A percentile compares a stretch with the other conserved stretches of the same genome.
Conservation (phyloP, 1,284 basidiomycete genomes). For the Filobasidium uniguttulatum region DNA sequence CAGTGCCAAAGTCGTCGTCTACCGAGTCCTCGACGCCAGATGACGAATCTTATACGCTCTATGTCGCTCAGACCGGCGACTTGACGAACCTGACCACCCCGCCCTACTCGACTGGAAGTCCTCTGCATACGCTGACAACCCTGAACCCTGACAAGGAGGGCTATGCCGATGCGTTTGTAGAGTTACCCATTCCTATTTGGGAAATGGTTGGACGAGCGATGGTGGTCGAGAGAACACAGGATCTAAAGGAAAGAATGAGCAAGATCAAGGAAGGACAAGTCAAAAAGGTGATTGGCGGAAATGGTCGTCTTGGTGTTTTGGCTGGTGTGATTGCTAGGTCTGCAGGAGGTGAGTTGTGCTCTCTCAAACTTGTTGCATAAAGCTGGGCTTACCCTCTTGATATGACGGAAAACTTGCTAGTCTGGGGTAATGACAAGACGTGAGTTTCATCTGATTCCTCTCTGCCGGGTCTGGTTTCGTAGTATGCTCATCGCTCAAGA, state of each 20-base stretch:
- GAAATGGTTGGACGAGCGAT: slow-evolving; percentile 37
- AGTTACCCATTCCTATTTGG: slow-evolving; percentile 36
- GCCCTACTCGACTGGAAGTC: slow-evolving; percentile 30
- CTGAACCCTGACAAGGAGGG: slow-evolving; percentile 33
- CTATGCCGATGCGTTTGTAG: slow-evolving; percentile 37
- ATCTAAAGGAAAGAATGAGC: not conserved
- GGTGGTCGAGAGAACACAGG: slow-evolving; percentile 25
- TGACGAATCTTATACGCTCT: slow-evolving; percentile 25
- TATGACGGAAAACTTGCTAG: not conserved
- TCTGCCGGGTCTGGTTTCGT: not conserved
- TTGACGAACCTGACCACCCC: slow-evolving; percentile 24
- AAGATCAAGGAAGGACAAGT: slow-evolving; percentile 9
- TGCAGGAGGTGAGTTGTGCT: slow-evolving; percentile 23
- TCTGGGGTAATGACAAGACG: slow-evolving; percentile 3
- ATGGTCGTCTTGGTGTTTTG: slow-evolving; percentile 26
- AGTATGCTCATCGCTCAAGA: too few relatives aligned
- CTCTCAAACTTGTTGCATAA: not conserved
- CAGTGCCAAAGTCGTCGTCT: slow-evolving; percentile 10
- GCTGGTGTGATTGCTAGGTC: slow-evolving; percentile 38
- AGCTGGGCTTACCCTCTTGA: not conserved
- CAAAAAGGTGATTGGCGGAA: slow-evolving; percentile 8
- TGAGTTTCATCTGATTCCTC: not conserved
- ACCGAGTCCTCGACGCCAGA: slow-evolving; percentile 16
- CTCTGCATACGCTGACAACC: slow-evolving; percentile 24
- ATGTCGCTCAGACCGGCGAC: slow-evolving; percentile 34